A percentile compares a stretch with the other conserved stretches of the same genome.
These are phyloP conservation scores for Yamadazyma paraphyllophila DNA, from an alignment of 805 yeast species.

Conservation along the genomic window DNA sequence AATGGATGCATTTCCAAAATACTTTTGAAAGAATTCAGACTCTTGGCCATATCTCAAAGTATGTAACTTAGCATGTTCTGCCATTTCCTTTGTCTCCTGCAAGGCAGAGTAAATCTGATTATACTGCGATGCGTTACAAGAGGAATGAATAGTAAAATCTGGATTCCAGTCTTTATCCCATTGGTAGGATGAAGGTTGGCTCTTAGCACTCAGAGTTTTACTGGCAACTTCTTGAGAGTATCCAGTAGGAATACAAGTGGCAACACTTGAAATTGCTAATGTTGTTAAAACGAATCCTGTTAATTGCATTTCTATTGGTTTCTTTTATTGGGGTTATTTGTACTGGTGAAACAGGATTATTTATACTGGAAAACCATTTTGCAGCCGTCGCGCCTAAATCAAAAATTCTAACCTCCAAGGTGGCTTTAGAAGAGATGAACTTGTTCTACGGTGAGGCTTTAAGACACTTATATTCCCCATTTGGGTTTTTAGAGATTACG, in stretches of 20 bases:
- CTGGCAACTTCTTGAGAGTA: neutral
- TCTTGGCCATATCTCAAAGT: constrained; percentile 30
- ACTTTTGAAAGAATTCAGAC: constrained; percentile 30
- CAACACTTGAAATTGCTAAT: neutral
- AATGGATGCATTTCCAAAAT: constrained; percentile 37
- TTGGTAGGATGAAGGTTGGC: constrained; percentile 8
- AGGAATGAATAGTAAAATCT: constrained; percentile 15
- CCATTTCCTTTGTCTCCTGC: constrained; percentile 28
- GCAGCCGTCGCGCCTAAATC: neutral
- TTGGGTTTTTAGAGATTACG: neutral
- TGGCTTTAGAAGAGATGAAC: neutral
- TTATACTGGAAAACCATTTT: neutral
- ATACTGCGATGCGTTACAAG: constrained; percentile 18
- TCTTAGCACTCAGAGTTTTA: neutral
- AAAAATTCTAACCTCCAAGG: constrained; percentile 1
- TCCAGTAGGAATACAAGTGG: neutral
- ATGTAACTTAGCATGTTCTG: constrained; percentile 35
- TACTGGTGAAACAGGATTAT: neutral
- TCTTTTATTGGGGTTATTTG: neutral
- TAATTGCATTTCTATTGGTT: neutral
- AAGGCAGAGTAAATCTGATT: constrained; percentile 21
- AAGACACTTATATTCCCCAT: neutral
- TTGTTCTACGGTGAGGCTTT: neutral
- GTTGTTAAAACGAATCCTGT: neutral
- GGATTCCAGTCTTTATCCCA: constrained; percentile 16